Evolutionary conservation across 768 basidiomycete genomes (phyloP).

Genomic region (Agaricus blazei): DNA sequence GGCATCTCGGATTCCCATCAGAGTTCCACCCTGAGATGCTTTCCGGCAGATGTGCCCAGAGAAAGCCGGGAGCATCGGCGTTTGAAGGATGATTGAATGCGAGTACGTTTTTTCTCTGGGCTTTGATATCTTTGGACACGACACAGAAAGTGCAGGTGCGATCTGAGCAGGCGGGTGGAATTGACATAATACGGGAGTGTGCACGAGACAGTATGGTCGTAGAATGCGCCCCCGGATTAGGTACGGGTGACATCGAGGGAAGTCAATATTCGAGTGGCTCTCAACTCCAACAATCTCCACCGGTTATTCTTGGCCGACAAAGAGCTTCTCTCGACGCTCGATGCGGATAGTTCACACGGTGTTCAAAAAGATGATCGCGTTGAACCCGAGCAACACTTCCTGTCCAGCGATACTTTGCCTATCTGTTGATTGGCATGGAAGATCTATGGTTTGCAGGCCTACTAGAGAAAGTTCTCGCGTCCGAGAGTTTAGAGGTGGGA

Average conservation of each 20-base stretch:
- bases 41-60: neutral
- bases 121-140: neutral
- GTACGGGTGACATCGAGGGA: neutral
- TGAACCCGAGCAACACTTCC: neutral
- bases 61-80: neutral
- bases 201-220: too few species aligned
- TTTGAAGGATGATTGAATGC: neutral
- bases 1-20: too few species aligned
- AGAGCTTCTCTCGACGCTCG: neutral
- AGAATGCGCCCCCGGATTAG: neutral
- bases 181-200: too few species aligned
- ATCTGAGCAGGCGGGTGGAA: neutral
- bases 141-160: neutral
- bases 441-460: slow-evolving; percentile 6
- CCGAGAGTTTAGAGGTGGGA: neutral
- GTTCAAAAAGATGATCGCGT: neutral
- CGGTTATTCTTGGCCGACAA: slow-evolving; percentile 1
- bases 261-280: neutral
- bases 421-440: neutral
- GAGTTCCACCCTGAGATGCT: neutral
- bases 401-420: neutral
- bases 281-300: slow-evolving; percentile 1
- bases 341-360: neutral
- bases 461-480: neutral
- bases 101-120: neutral